Evolutionary conservation across 331 rosid genomes (phyloP).

Genomic region (Stylosanthes scabra): DNA sequence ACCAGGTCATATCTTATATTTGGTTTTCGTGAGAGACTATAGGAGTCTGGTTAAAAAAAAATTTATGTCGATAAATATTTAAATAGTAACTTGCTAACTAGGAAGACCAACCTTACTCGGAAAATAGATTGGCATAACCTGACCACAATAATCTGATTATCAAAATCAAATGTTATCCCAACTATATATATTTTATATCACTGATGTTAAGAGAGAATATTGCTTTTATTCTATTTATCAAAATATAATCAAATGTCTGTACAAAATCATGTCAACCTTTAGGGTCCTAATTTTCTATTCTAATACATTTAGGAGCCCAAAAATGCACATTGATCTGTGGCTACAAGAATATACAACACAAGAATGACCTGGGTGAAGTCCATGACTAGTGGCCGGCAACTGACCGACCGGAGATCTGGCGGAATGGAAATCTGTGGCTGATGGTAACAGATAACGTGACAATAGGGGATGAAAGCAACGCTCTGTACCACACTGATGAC

Average conservation of each 20-base stretch:
- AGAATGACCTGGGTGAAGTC: slow-evolving; percentile 21
- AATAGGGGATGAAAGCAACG: slow-evolving; percentile 19
- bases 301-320: slow-evolving; percentile 45
- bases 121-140: not conserved
- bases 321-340: slow-evolving; percentile 40
- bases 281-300: slow-evolving; percentile 32
- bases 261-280: slow-evolving; percentile 49
- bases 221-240: slow-evolving; percentile 50
- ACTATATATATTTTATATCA: not conserved
- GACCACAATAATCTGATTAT: not conserved
- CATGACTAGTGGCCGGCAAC: not conserved
- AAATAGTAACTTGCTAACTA: no score
- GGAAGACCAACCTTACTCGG: not conserved
- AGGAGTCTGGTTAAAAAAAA: not conserved
- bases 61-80: not conserved
- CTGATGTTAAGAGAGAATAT: slow-evolving; percentile 6
- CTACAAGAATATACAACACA: slow-evolving; percentile 54
- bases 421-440: slow-evolving; percentile 25
- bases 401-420: slow-evolving; percentile 16
- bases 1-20: no score
- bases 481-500: slow-evolving; percentile 27
- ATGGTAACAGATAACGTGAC: not conserved
- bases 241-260: slow-evolving; percentile 56
- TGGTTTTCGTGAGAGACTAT: no score
- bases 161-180: not conserved